These are phyloP conservation scores for Phytophthora pistaciae DNA, from an alignment of 352 stramenopile species.

Conservation along the genomic window DNA sequence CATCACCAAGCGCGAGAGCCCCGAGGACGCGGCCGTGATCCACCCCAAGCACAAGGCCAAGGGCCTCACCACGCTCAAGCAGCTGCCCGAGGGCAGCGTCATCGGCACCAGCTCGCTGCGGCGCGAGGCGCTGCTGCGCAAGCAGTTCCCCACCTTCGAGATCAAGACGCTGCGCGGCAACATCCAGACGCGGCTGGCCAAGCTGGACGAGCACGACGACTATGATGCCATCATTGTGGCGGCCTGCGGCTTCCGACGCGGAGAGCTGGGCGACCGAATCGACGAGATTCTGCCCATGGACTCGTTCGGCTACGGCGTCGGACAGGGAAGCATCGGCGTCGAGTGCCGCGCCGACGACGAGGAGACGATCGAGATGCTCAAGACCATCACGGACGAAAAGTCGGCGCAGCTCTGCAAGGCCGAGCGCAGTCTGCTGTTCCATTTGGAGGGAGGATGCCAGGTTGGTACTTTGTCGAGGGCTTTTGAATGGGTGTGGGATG, in stretches of 20 bases:
- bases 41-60: slow-evolving; percentile 87
- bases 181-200: slow-evolving; percentile 88
- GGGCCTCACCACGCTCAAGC: slow-evolving; percentile 56
- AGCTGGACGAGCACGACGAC: slow-evolving; percentile 85
- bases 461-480: slow-evolving; percentile 25
- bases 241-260: slow-evolving; percentile 82
- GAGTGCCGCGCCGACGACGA: slow-evolving; percentile 79
- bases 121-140: slow-evolving; percentile 79
- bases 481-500: not conserved
- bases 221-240: slow-evolving; percentile 91
- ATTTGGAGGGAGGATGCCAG: slow-evolving; percentile 89
- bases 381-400: slow-evolving; percentile 78
- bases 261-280: slow-evolving; percentile 74
- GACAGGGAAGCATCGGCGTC: slow-evolving; percentile 89
- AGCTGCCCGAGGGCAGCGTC: slow-evolving; percentile 71
- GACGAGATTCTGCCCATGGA: slow-evolving; percentile 79
- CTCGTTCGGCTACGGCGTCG: slow-evolving; percentile 85
- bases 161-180: slow-evolving; percentile 91
- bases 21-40: slow-evolving; percentile 84
- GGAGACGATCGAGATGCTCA: slow-evolving; percentile 81
- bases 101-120: slow-evolving; percentile 89
- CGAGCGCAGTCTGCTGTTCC: slow-evolving; percentile 84
- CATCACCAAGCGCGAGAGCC: slow-evolving; percentile 87
- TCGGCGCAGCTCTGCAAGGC: slow-evolving; percentile 84
- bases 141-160: slow-evolving; percentile 73